Evolutionary conservation across 163 green algal genomes (phyloP), one percentile per base, ranked within the genome.

Genomic region (Scenedesmus sp.): DNA sequence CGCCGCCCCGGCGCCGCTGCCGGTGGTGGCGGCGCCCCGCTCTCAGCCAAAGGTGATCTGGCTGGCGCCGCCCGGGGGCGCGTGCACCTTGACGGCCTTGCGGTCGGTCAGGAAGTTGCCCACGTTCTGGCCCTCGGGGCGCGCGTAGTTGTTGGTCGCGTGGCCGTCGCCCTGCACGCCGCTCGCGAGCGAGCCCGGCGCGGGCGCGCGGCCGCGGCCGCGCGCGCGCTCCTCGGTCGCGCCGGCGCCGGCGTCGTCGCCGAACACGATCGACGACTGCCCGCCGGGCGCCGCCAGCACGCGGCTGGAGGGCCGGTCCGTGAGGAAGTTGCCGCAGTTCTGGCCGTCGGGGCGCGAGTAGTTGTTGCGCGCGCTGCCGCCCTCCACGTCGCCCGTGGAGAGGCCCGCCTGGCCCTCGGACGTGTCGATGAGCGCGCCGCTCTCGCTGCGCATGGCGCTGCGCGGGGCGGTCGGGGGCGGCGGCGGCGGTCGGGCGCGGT

Each of bases 321-420:
- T 96, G 36, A 97, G 81, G 76, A 94, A 94, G 86, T 97, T 97
- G 75, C 93, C 91, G 7, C 92, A 84, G 70, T 96, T 96, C 83
- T 96, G 90, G 36, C 84, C 86, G 20, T 85, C 80, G 22, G 74
- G 70, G 18, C 74, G 65, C 3, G 69, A 60, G 67, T 83, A 83
- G 74, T 83, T 83, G 65, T 83, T 83, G 44, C 58, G 50, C n/a
- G 60, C 47, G 29, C 29, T 39, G 29, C 75, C 75, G 28, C 29
- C 51, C 17, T 60, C 74, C 36, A 75, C n/a, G 39, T 81, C 74
- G 20, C 48, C 74, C 42, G 74, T 74, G 24, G 60, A 67, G 14
- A 64, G 31, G 26, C 74, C 74, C 29, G 74, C 74, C 34, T 57
- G 15, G 6, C 20, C 28, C 3, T 62, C 18, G 18, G 20, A 28